Percentiles rank a stretch among this genome's conserved stretches.
phyloP scores from a whole-genome alignment of 1,284 basidiomycete species.

The Neolentinus lepideus region DNA sequence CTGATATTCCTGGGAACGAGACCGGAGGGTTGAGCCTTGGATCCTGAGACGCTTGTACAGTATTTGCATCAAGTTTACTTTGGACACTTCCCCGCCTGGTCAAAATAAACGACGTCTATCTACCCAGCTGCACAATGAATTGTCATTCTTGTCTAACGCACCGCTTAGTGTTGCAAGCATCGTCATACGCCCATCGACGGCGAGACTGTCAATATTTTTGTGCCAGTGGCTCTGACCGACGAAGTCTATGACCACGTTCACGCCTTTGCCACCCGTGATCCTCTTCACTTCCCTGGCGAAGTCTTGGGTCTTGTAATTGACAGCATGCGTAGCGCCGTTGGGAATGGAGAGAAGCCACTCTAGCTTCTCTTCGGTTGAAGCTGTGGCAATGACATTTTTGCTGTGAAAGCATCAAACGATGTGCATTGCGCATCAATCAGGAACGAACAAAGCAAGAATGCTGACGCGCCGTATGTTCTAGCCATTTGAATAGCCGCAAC shows the following conservation, averaged over 20 bases:
- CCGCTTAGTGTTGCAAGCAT: constrained; percentile 68
- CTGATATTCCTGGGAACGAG: constrained; percentile 78
- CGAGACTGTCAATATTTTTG: constrained; percentile 75
- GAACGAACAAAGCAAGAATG: constrained; percentile 11
- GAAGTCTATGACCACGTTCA: constrained; percentile 85
- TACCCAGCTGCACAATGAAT: too few relatives aligned
- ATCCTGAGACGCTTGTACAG: constrained; percentile 85
- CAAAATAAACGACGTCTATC: neutral
- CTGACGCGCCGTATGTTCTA: constrained; percentile 66
- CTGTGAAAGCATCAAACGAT: constrained; percentile 26
- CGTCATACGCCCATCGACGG: constrained; percentile 74
- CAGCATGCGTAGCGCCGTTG: constrained; percentile 63
- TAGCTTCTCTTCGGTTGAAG: constrained; percentile 82
- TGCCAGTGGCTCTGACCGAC: constrained; percentile 81
- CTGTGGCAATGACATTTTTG: constrained; percentile 73
- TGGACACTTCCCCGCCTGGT: constrained; percentile 58
- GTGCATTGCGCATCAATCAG: constrained; percentile 7
- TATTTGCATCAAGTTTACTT: constrained; percentile 62
- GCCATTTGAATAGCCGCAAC: constrained; percentile 89
- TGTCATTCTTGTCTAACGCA: constrained; percentile 26
- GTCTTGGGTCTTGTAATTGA: constrained; percentile 84
- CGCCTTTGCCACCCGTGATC: constrained; percentile 60
- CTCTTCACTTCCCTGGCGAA: constrained; percentile 66
- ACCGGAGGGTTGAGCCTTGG: constrained; percentile 84
- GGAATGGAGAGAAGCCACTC: constrained; percentile 65